These are phyloP conservation scores for Cladorrhinum sp. DNA, from an alignment of 2,329 filamentous ascomycete species.

Conservation along the genomic window DNA sequence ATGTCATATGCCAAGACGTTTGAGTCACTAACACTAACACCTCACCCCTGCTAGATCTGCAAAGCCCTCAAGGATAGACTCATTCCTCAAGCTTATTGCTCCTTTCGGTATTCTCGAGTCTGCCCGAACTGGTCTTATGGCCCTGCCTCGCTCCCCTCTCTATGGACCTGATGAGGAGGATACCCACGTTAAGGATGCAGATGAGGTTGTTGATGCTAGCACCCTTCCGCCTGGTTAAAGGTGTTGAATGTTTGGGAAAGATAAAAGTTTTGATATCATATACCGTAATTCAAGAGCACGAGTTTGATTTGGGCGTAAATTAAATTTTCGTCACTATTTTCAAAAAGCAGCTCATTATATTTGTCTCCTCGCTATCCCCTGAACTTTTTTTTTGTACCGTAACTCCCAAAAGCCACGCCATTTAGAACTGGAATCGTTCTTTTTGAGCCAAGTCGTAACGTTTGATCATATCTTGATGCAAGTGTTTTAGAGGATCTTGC, in stretches of 20 bases:
- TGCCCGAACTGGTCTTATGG: constrained; percentile 93
- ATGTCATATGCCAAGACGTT: constrained; percentile 3
- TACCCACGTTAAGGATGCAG: constrained; percentile 73
- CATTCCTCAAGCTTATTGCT: constrained; percentile 91
- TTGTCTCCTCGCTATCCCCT: background rate
- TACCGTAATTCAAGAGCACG: background rate
- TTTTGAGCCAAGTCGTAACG: background rate
- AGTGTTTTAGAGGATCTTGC: constrained; percentile 56
- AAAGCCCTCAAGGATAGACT: constrained; percentile 91
- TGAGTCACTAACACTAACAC: constrained; percentile 20
- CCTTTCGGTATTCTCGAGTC: constrained; percentile 97
- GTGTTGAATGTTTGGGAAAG: background rate
- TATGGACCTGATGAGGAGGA: constrained; percentile 70
- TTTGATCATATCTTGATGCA: background rate
- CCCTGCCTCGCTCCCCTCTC: constrained; percentile 87
- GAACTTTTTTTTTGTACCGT: constrained; percentile 16
- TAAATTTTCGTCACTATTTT: constrained; percentile 6
- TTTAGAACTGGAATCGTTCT: background rate
- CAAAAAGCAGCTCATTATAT: background rate
- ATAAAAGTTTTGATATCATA: constrained; percentile 3
- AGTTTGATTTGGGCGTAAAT: background rate
- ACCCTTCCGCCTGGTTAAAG: constrained; percentile 82
- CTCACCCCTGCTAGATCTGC: constrained; percentile 67
- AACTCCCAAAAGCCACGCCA: constrained; percentile 14
- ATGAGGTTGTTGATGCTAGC: constrained; percentile 92